phyloP scores from a whole-genome alignment of 768 basidiomycete genomes.

The Porphyrellus cyaneotinctus region DNA sequence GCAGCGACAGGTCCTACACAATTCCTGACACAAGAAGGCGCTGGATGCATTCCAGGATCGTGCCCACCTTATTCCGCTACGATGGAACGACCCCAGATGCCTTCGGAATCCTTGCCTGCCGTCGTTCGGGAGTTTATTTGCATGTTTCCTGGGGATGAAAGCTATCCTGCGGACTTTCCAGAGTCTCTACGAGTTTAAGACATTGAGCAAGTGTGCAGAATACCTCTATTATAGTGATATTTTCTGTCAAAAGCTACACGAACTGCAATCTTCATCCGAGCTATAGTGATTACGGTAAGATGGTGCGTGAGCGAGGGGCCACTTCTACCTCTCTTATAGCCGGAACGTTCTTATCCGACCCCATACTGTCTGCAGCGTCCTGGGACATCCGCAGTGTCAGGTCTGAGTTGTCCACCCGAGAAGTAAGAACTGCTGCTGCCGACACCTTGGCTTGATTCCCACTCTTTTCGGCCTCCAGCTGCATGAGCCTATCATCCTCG shows the following conservation, averaged over 20 bases:
- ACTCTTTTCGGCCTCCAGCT: constrained; percentile 12
- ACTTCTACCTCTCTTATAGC: constrained; percentile 16
- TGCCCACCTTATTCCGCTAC: neutral
- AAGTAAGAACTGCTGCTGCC: constrained; percentile 15
- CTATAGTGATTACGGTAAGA: constrained; percentile 4
- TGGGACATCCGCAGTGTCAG: constrained; percentile 22
- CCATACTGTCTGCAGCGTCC: constrained; percentile 9
- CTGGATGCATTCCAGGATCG: constrained; percentile 1
- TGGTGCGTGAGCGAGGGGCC: constrained; percentile 2
- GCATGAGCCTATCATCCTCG: constrained; percentile 23
- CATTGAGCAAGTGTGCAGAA: neutral
- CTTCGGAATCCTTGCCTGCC: constrained; percentile 22
- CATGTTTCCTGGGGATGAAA: constrained; percentile 34
- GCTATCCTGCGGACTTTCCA: constrained; percentile 34
- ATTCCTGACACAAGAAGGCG: constrained; percentile 7
- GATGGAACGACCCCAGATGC: neutral
- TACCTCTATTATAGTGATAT: neutral
- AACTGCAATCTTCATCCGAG: neutral
- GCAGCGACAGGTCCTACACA: constrained; percentile 2
- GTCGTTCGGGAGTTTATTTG: constrained; percentile 29
- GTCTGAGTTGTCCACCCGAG: constrained; percentile 21
- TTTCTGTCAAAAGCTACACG: neutral
- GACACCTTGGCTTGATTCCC: constrained; percentile 7
- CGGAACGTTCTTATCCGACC: constrained; percentile 17
- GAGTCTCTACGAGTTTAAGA: constrained; percentile 24